Percentiles rank a stretch among this genome's conserved stretches.
These are phyloP conservation scores for Ceratocystis ficicola DNA, from an alignment of 2,329 filamentous ascomycete genomes.

Conservation along the genomic window DNA sequence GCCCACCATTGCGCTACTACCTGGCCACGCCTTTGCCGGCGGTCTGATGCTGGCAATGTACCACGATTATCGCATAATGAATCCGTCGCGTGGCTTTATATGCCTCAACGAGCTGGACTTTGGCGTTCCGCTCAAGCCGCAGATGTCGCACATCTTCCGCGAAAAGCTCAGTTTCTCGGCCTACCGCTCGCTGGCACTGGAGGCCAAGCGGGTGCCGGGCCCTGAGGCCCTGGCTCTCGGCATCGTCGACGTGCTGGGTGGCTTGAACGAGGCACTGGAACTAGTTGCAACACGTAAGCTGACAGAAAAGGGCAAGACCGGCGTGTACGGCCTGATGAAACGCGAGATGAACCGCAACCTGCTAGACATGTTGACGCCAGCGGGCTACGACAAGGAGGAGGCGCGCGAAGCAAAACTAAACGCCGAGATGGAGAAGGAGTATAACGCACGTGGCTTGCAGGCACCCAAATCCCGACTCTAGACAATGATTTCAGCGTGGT, in stretches of 20 bases:
- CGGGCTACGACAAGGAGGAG: constrained; percentile 39
- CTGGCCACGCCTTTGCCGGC: constrained; percentile 70
- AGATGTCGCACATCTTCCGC: constrained; percentile 65
- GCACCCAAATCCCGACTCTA: constrained; percentile 30
- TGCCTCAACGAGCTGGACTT: constrained; percentile 77
- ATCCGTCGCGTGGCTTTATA: constrained; percentile 55
- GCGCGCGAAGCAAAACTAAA: constrained; percentile 36
- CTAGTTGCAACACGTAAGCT: constrained; percentile 50
- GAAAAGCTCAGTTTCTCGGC: constrained; percentile 48
- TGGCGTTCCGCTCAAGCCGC: constrained; percentile 58
- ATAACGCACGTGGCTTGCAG: constrained; percentile 20
- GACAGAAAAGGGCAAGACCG: constrained; percentile 47
- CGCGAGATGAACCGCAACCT: constrained; percentile 62
- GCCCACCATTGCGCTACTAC: constrained; percentile 68
- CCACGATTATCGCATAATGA: constrained; percentile 73
- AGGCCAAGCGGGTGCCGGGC: constrained; percentile 55
- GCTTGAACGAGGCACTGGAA: constrained; percentile 48
- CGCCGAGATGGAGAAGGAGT: constrained; percentile 36
- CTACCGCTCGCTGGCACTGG: constrained; percentile 57
- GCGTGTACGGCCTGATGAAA: constrained; percentile 61
- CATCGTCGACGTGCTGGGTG: constrained; percentile 56
- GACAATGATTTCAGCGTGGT: background rate
- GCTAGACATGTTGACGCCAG: constrained; percentile 44
- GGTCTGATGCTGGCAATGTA: constrained; percentile 73
- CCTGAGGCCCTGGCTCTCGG: constrained; percentile 51